Conservation (phyloP, 306 rosid species). For the Oemleria cerasiformis region DNA sequence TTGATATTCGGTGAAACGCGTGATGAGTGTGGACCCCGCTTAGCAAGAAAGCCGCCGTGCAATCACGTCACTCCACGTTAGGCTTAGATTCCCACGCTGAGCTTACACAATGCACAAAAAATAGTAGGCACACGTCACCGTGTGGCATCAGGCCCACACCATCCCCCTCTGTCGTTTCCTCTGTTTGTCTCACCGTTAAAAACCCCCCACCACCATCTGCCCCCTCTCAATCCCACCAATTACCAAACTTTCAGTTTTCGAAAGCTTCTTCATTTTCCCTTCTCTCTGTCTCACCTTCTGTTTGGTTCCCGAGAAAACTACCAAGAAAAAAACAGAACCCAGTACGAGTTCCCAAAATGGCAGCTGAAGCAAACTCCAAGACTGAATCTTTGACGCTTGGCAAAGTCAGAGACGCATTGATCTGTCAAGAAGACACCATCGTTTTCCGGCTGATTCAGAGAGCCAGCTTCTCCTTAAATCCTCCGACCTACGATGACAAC, state of each 20-base stretch:
- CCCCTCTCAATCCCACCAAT: neutral
- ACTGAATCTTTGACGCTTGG: slow-evolving; percentile 42
- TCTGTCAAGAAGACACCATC: slow-evolving; percentile 78
- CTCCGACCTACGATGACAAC: slow-evolving; percentile 38
- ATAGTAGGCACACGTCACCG: neutral
- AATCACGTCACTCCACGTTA: neutral
- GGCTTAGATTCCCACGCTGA: neutral
- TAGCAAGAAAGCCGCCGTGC: neutral
- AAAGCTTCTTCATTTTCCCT: neutral
- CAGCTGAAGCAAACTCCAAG: slow-evolving; percentile 14
- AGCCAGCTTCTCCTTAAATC: slow-evolving; percentile 61
- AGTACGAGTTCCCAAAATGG: slow-evolving; percentile 13
- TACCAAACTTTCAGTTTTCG: neutral
- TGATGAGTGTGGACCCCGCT: neutral
- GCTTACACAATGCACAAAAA: neutral
- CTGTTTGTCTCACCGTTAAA: neutral
- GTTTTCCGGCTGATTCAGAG: slow-evolving; percentile 68
- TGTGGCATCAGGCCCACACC: neutral
- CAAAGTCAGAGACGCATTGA: slow-evolving; percentile 56
- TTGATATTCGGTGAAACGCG: neutral
- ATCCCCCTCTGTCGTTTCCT: neutral
- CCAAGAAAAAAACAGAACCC: neutral
- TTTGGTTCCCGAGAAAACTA: neutral
- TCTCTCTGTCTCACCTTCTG: neutral
- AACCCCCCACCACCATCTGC: neutral